A percentile compares a stretch with the other conserved stretches of the same genome.
phyloP scores from a whole-genome alignment of 257 asterid species.

The Solanum sejunctum region DNA sequence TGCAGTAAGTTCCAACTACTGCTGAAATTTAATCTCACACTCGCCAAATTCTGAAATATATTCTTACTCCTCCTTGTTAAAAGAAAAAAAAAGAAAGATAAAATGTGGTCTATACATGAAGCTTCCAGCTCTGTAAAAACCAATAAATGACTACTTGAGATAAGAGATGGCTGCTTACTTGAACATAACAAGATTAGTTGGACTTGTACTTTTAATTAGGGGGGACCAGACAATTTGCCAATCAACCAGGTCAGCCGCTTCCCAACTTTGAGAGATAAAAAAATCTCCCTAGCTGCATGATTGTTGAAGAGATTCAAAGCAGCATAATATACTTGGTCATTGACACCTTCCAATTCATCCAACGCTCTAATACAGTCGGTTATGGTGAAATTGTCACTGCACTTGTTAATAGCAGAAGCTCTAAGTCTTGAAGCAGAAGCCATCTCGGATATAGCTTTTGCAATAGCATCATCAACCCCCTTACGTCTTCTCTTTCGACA shows the following conservation, averaged over 20 bases:
- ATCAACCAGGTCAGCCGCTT: slow-evolving; percentile 62
- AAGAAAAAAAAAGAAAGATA: background rate
- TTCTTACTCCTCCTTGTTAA: background rate
- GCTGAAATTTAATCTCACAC: background rate
- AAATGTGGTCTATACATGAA: background rate
- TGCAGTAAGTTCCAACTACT: background rate
- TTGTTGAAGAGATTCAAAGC: slow-evolving; percentile 64
- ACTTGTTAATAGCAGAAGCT: slow-evolving; percentile 40
- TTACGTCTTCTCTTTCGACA: slow-evolving; percentile 54
- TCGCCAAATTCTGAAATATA: background rate
- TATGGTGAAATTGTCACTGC: slow-evolving; percentile 34
- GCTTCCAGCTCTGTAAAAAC: background rate
- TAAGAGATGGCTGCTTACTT: background rate
- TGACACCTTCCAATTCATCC: slow-evolving; percentile 51
- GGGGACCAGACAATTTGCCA: slow-evolving; percentile 27
- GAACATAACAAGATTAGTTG: background rate
- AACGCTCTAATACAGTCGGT: slow-evolving; percentile 51
- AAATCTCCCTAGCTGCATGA: slow-evolving; percentile 55
- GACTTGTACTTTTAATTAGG: background rate
- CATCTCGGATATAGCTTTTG: slow-evolving; percentile 65
- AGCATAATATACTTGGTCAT: slow-evolving; percentile 41
- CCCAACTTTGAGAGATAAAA: slow-evolving; percentile 48
- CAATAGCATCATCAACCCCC: slow-evolving; percentile 61
- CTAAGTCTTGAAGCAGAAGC: slow-evolving; percentile 60
- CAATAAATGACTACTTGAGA: background rate